Evolutionary conservation across 176 grass and related monocot species (phyloP).

Genomic region (Bothriochloa decipiens): DNA sequence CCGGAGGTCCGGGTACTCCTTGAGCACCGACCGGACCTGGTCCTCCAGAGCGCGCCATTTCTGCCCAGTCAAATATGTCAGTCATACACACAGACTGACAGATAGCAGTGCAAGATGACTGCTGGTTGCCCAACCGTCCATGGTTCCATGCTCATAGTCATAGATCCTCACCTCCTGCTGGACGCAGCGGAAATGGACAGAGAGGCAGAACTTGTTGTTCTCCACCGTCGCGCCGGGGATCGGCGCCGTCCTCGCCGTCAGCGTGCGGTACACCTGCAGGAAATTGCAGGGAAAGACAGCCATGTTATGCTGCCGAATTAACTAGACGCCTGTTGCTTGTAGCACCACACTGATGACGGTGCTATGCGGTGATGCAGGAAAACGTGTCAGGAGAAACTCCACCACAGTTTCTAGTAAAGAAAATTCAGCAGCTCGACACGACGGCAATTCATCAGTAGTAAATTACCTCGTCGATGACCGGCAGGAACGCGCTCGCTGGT

Average conservation of each 20-base stretch:
- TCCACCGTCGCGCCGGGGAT: conserved; percentile 71
- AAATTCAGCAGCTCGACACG: neutral
- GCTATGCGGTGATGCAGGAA: neutral
- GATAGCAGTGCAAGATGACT: too few species aligned
- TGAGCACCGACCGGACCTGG: conserved; percentile 69
- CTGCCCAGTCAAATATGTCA: conserved; percentile 17
- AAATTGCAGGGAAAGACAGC: neutral
- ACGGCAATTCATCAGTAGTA: too few species aligned
- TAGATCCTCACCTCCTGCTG: conserved; percentile 55
- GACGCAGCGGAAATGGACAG: conserved; percentile 85
- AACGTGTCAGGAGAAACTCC: neutral
- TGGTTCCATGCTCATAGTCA: too few species aligned
- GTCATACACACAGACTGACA: neutral
- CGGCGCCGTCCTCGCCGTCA: conserved; percentile 59
- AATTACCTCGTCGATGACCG: conserved; percentile 70
- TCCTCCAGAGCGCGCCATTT: conserved; percentile 58
- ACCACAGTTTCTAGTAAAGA: conserved; percentile 18
- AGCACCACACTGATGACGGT: neutral
- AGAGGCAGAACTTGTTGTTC: conserved; percentile 91
- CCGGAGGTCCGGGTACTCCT: conserved; percentile 66
- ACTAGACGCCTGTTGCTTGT: neutral
- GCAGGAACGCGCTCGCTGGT: conserved; percentile 78
- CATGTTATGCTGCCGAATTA: neutral
- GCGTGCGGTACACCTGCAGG: conserved; percentile 52
- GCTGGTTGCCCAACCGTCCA: too few species aligned